phyloP scores from a whole-genome alignment of 192 early-diverging fungal genomes.

The Phycomyces blakesleeanus region DNA sequence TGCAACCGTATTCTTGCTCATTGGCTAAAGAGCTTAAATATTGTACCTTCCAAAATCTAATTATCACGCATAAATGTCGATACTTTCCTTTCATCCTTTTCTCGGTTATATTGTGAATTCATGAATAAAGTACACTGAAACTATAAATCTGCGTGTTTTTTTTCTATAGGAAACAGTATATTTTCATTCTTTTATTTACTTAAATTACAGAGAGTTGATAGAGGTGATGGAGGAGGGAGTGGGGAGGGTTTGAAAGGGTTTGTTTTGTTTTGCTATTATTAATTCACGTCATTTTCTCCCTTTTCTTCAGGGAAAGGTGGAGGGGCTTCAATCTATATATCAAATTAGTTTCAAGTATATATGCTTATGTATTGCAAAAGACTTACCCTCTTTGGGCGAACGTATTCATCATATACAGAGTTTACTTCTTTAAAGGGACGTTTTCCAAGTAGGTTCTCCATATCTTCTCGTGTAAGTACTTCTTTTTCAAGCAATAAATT shows the following conservation, averaged over 20 bases:
- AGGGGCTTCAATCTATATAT: no score
- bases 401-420: constrained; percentile 66
- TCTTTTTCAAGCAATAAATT: constrained; percentile 92
- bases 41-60: constrained; percentile 14
- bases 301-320: no score
- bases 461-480: constrained; percentile 93
- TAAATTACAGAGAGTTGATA: constrained; percentile 2
- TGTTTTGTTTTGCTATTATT: not conserved
- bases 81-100: no score
- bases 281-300: not conserved
- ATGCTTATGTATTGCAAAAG: no score
- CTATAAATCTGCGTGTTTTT: no score
- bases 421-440: constrained; percentile 71
- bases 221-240: not conserved
- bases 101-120: no score
- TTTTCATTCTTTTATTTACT: constrained; percentile 5
- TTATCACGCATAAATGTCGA: no score
- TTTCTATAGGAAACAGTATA: not conserved
- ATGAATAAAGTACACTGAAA: not conserved
- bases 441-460: constrained; percentile 84
- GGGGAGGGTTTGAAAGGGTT: not conserved
- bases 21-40: constrained; percentile 17
- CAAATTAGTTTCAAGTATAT: no score
- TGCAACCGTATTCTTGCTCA: constrained; percentile 26
- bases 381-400: constrained; percentile 23